Conservation (phyloP, 1,284 basidiomycete genomes). For the Leccinum pachyderme region DNA sequence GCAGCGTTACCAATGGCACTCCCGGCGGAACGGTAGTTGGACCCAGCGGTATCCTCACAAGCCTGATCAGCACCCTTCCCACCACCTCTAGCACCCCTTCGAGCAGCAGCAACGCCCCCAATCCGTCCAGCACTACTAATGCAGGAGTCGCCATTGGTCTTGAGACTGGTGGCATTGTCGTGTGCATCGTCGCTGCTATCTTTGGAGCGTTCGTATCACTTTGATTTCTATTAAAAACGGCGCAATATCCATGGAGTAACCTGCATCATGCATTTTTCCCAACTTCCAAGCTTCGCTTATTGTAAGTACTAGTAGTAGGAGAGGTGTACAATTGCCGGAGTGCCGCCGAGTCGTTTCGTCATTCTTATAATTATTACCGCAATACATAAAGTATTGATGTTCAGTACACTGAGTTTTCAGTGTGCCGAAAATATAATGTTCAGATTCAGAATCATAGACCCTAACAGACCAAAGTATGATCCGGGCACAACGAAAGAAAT, state of each 20-base stretch:
- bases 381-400: too few species aligned
- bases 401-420: too few species aligned
- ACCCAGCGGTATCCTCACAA: background rate
- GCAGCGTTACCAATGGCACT: background rate
- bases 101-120: background rate
- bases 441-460: too few species aligned
- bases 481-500: too few species aligned
- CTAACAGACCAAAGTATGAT: too few species aligned
- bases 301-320: too few species aligned
- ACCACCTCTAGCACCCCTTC: slow-evolving; percentile 1
- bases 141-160: slow-evolving; percentile 10
- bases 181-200: slow-evolving; percentile 5
- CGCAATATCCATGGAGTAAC: too few species aligned
- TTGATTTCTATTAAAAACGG: background rate
- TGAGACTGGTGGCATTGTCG: background rate
- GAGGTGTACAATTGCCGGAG: background rate
- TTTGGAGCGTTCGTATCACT: slow-evolving; percentile 10
- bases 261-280: background rate
- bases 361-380: too few species aligned
- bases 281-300: background rate
- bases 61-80: background rate
- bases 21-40: background rate
- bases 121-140: background rate
- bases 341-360: background rate
- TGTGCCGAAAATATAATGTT: too few species aligned